Conservation (phyloP, 805 yeast species). For the Wilhelminamyces savonicus region DNA sequence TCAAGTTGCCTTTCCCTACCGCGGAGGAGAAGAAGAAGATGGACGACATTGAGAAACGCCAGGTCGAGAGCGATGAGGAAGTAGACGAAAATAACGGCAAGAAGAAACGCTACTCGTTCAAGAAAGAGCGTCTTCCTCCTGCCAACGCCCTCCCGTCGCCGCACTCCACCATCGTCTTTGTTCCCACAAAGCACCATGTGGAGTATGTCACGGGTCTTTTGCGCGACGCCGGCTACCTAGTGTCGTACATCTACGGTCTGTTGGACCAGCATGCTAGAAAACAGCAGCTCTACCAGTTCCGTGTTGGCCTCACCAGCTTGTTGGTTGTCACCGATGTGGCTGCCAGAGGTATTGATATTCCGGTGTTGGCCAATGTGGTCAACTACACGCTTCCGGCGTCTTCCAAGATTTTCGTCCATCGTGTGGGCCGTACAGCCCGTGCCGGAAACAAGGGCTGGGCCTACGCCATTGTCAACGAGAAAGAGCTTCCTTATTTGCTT, state of each 20-base stretch:
- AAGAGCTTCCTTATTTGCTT: constrained; percentile 82
- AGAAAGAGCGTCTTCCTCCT: constrained; percentile 58
- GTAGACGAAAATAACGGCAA: constrained; percentile 26
- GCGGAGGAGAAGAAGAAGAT: constrained; percentile 57
- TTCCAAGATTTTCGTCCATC: constrained; percentile 89
- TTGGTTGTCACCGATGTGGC: constrained; percentile 97
- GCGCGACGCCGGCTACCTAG: constrained; percentile 75
- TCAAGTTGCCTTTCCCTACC: constrained; percentile 77
- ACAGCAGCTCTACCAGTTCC: constrained; percentile 77
- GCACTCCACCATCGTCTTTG: constrained; percentile 85
- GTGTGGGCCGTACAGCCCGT: constrained; percentile 99
- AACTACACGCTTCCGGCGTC: constrained; percentile 88
- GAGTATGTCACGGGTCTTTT: constrained; percentile 76
- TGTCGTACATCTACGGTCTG: constrained; percentile 88
- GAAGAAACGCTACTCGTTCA: constrained; percentile 33
- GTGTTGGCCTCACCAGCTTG: constrained; percentile 77
- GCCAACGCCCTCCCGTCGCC: constrained; percentile 83
- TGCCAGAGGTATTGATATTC: constrained; percentile 98
- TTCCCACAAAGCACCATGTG: constrained; percentile 96
- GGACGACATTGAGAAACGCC: constrained; percentile 39
- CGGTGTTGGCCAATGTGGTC: constrained; percentile 89
- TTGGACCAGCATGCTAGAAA: constrained; percentile 93
- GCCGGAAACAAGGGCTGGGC: constrained; percentile 99
- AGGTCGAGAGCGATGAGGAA: constrained; percentile 50
- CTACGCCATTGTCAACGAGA: constrained; percentile 76